Evolutionary conservation across 805 yeast species (phyloP).

Genomic region (Myxozyma sirexii): DNA sequence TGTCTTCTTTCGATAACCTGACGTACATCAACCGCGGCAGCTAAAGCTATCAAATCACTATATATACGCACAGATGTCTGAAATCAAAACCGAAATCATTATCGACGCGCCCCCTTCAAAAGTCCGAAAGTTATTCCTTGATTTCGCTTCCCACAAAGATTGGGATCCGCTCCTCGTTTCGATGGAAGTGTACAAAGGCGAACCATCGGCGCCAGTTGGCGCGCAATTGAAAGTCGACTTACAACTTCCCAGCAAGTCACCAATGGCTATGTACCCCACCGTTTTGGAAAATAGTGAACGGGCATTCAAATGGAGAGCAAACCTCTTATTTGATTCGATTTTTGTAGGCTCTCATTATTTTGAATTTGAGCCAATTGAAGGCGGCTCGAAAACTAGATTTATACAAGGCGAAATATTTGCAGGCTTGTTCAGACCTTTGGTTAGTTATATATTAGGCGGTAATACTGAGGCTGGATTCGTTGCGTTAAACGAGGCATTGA

Average conservation of each 20-base stretch:
- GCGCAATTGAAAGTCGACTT: not conserved
- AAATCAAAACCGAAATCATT: not conserved
- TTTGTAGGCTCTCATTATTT: conserved; percentile 5
- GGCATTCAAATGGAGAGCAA: conserved; percentile 4
- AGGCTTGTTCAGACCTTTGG: not conserved
- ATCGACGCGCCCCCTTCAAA: conserved; percentile 4
- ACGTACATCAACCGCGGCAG: too few species aligned
- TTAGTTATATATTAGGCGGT: not conserved
- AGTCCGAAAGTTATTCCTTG: conserved; percentile 10
- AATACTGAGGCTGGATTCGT: not conserved
- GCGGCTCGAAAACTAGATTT: conserved; percentile 3
- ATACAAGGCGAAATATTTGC: not conserved
- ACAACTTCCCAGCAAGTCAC: not conserved
- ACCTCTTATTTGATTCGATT: not conserved
- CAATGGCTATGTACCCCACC: conserved; percentile 1
- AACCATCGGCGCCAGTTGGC: not conserved
- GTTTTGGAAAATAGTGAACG: conserved; percentile 5
- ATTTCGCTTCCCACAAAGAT: not conserved
- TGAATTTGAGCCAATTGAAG: conserved; percentile 1
- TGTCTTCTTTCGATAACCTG: too few species aligned
- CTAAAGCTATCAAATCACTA: too few species aligned
- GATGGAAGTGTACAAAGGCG: conserved; percentile 3
- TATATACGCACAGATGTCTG: not conserved
- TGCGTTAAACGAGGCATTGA: conserved; percentile 4
- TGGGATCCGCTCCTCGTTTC: conserved; percentile 8